Conservation (phyloP, 1,284 basidiomycete species). For the Taiwanofungus camphoratus region DNA sequence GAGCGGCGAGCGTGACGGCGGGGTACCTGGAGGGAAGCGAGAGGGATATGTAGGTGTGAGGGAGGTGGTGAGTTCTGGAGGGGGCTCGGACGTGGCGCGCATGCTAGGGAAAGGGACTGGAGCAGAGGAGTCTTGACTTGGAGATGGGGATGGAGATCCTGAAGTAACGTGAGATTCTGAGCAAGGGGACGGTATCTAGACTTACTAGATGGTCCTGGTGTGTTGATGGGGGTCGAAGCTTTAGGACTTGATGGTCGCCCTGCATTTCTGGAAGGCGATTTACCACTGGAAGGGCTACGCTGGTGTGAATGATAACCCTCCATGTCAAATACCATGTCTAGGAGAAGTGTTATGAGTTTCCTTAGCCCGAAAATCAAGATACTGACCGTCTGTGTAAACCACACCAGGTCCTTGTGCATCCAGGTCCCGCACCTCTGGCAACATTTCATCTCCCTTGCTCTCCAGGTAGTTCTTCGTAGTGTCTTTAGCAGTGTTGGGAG, state of each 20-base stretch:
- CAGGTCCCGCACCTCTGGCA: constrained; percentile 38
- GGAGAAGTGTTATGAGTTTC: constrained; percentile 2
- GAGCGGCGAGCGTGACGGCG: constrained; percentile 10
- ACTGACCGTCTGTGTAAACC: constrained; percentile 60
- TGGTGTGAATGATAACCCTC: constrained; percentile 58
- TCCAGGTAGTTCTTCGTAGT: constrained; percentile 7
- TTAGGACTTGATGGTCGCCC: constrained; percentile 16
- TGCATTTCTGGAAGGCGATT: constrained; percentile 23
- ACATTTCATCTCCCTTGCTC: constrained; percentile 43
- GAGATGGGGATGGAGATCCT: constrained; percentile 16
- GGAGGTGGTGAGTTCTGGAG: constrained; percentile 34
- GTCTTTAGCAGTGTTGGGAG: constrained; percentile 16
- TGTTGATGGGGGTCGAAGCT: constrained; percentile 13
- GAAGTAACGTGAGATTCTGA: background rate
- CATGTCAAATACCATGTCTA: constrained; percentile 61
- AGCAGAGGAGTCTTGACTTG: constrained; percentile 1
- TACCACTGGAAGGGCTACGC: constrained; percentile 36
- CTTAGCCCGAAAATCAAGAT: constrained; percentile 14
- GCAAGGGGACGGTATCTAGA: background rate
- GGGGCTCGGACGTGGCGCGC: constrained; percentile 55
- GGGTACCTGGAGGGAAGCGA: constrained; percentile 5
- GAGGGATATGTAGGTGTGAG: constrained; percentile 14
- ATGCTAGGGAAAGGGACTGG: constrained; percentile 32
- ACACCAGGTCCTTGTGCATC: constrained; percentile 57
- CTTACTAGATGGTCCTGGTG: constrained; percentile 21